Evolutionary conservation across 2,329 filamentous ascomycete species (phyloP).

Genomic region (Fusarium agapanthi): DNA sequence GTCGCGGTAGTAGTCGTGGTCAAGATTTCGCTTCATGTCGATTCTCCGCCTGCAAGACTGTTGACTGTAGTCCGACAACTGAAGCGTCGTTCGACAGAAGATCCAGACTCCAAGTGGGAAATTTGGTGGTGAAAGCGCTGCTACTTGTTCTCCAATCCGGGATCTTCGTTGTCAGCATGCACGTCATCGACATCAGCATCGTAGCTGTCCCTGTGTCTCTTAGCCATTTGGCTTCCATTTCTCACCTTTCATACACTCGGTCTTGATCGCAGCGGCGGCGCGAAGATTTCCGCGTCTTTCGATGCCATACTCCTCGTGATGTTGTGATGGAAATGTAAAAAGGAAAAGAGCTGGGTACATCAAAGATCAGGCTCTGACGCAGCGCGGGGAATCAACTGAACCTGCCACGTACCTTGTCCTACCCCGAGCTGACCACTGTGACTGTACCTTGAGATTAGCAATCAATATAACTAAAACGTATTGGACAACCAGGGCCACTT

Average conservation of each 20-base stretch:
- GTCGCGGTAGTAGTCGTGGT: background rate
- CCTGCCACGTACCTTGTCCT: background rate
- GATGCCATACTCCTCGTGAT: background rate
- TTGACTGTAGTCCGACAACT: background rate
- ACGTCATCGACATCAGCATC: background rate
- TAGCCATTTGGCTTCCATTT: background rate
- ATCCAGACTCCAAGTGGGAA: background rate
- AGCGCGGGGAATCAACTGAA: background rate
- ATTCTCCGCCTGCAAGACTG: background rate
- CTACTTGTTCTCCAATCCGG: background rate
- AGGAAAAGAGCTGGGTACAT: background rate
- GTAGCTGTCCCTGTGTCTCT: background rate
- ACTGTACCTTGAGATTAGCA: background rate
- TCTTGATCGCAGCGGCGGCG: background rate
- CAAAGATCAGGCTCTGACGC: background rate
- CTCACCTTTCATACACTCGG: background rate
- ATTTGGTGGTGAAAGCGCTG: background rate
- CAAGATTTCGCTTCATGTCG: background rate
- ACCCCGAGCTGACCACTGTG: background rate
- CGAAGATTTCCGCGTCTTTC: background rate
- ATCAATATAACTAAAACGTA: background rate
- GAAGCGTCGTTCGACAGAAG: background rate
- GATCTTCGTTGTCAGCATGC: background rate
- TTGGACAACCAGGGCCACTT: background rate
- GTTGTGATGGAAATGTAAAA: too few relatives aligned